Evolutionary conservation across 1,284 basidiomycete genomes (phyloP).

Genomic region (Ustilago bromivora): DNA sequence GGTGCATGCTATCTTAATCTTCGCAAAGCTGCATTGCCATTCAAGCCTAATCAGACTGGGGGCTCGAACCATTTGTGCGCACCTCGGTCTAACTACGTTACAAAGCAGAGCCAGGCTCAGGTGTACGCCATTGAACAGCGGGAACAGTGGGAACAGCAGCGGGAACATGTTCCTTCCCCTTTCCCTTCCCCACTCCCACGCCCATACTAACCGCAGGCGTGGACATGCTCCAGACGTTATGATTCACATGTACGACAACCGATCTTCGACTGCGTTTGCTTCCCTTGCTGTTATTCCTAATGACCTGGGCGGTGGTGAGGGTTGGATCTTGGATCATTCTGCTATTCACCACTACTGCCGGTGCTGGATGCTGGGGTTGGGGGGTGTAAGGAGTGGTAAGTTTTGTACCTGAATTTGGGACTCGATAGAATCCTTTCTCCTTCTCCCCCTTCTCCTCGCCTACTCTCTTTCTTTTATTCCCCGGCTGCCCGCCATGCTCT

Average conservation of each 20-base stretch:
- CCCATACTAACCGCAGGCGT: slow-evolving; percentile 5
- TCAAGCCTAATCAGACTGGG: too few relatives aligned
- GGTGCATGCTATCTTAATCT: too few relatives aligned
- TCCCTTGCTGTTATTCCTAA: slow-evolving; percentile 39
- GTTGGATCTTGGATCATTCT: slow-evolving; percentile 34
- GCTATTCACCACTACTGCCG: slow-evolving; percentile 9
- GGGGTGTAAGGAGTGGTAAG: slow-evolving; percentile 1
- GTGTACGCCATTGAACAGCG: slow-evolving; percentile 37
- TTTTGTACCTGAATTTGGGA: slow-evolving; percentile 17
- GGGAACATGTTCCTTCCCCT: slow-evolving; percentile 9
- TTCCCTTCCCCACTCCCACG: neutral
- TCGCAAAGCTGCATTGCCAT: too few relatives aligned
- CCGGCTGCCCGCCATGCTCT: too few relatives aligned
- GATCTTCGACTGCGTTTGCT: slow-evolving; percentile 29
- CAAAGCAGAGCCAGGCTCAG: neutral
- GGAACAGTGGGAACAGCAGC: slow-evolving; percentile 39
- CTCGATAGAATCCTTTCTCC: slow-evolving; percentile 38
- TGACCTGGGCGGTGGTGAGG: slow-evolving; percentile 12
- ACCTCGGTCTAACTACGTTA: neutral
- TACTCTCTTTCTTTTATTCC: neutral
- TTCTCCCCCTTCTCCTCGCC: neutral
- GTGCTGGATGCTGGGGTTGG: neutral
- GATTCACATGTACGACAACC: slow-evolving; percentile 39
- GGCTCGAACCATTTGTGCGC: neutral
- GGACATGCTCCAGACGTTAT: slow-evolving; percentile 19